These are phyloP conservation scores for Globisporangium orthogonon DNA, from an alignment of 352 stramenopile genomes.

Conservation along the genomic window DNA sequence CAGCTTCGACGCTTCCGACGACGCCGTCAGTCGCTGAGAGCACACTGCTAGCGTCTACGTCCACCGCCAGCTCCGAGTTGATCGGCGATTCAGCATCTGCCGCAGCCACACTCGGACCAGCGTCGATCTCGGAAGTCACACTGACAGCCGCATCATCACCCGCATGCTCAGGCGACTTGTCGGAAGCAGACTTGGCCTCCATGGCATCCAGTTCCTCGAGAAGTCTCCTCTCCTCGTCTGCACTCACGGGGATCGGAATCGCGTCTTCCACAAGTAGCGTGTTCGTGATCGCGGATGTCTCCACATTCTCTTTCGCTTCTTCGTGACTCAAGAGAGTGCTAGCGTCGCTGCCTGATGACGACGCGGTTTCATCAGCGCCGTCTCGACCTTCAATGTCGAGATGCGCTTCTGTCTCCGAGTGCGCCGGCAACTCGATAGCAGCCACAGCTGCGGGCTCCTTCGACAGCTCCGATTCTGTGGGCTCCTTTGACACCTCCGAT, in stretches of 20 bases:
- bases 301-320: not conserved
- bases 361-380: not conserved
- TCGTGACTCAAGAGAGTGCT: not conserved
- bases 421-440: not conserved
- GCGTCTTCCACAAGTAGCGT: not conserved
- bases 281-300: not conserved
- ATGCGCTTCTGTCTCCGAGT: not conserved
- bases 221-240: not conserved
- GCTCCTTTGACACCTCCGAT: not conserved
- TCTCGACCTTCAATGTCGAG: not conserved
- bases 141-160: no score
- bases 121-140: not conserved
- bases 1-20: not conserved
- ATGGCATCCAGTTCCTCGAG: not conserved
- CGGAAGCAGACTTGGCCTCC: not conserved
- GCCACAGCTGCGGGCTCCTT: not conserved
- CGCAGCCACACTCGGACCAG: not conserved
- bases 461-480: no score
- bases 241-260: not conserved
- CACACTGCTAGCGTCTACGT: no score
- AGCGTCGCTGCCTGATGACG: not conserved
- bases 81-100: not conserved
- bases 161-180: not conserved
- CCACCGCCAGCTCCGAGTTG: not conserved
- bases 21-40: not conserved